A percentile compares a stretch with the other conserved stretches of the same genome.
phyloP scores from a whole-genome alignment of 2,329 filamentous ascomycete species.

The Pseudogymnoascus sp. region DNA sequence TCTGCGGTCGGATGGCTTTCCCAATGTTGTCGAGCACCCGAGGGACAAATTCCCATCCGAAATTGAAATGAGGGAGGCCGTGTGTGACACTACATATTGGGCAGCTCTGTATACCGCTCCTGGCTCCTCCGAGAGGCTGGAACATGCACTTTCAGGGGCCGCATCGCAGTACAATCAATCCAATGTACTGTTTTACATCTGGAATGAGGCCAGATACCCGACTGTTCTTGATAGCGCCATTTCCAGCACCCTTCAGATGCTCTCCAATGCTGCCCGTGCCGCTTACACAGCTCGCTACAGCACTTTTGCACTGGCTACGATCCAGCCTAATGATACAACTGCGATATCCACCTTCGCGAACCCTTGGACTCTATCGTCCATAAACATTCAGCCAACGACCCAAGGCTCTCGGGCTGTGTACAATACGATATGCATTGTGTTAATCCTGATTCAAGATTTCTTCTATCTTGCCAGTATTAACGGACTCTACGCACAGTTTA shows the following conservation, averaged over 20 bases:
- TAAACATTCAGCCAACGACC: slow-evolving; percentile 24
- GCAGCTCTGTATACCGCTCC: neutral
- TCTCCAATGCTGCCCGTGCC: neutral
- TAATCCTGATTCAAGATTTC: slow-evolving; percentile 23
- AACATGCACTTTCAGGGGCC: neutral
- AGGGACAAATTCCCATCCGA: slow-evolving; percentile 23
- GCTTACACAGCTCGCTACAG: neutral
- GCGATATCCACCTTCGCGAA: slow-evolving; percentile 21
- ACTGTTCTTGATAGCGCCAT: neutral
- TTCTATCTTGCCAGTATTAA: slow-evolving; percentile 15
- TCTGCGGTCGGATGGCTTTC: slow-evolving; percentile 28
- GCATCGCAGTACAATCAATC: neutral
- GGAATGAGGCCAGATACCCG: slow-evolving; percentile 5
- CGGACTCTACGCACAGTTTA: slow-evolving; percentile 16
- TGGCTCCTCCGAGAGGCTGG: neutral
- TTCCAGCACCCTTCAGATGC: neutral
- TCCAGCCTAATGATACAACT: neutral
- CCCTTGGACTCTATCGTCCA: slow-evolving; percentile 25
- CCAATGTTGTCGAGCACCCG: slow-evolving; percentile 27
- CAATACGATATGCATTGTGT: slow-evolving; percentile 32
- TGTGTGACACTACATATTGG: slow-evolving; percentile 16
- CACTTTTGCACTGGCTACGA: neutral
- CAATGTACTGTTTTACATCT: neutral
- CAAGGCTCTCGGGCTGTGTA: slow-evolving; percentile 26
- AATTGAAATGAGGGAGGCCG: slow-evolving; percentile 25